Percentiles rank a stretch among this genome's conserved stretches.
Conservation (phyloP, 305 asterid species). For the Solanum hybrid region DNA sequence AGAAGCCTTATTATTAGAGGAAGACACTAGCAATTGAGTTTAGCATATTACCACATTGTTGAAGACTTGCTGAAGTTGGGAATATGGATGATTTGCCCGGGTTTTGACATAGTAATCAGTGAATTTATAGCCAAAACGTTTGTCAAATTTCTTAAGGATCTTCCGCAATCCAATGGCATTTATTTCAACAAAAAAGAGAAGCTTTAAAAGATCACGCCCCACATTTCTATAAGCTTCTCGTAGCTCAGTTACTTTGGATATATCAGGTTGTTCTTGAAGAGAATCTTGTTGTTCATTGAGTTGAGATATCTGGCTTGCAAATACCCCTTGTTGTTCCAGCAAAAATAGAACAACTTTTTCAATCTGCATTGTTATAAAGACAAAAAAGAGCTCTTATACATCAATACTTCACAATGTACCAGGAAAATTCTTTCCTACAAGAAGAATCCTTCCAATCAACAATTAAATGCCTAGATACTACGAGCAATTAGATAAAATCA, state of each 20-base stretch:
- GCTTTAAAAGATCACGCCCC: constrained; percentile 83
- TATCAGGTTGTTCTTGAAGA: constrained; percentile 76
- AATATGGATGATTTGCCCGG: constrained; percentile 93
- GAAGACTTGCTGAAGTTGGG: constrained; percentile 97
- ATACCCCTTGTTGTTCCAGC: constrained; percentile 86
- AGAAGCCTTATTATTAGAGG: not conserved
- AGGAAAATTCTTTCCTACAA: not conserved
- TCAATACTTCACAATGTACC: not conserved
- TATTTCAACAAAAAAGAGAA: constrained; percentile 76
- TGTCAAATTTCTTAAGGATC: constrained; percentile 93
- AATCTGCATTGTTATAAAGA: constrained; percentile 43
- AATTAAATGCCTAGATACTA: not conserved
- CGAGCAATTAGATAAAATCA: not conserved
- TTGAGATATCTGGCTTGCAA: constrained; percentile 61
- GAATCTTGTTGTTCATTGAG: constrained; percentile 67
- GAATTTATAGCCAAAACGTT: constrained; percentile 79
- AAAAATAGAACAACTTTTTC: constrained; percentile 90
- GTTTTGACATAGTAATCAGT: constrained; percentile 91
- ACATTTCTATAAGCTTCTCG: constrained; percentile 85
- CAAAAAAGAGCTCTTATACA: not conserved
- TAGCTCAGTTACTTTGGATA: constrained; percentile 63
- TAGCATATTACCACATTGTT: constrained; percentile 84
- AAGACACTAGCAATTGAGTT: constrained; percentile 1
- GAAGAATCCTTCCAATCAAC: not conserved
- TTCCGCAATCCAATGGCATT: constrained; percentile 92